Base-by-base conservation (phyloP, 352 stramenopile species). In the Globisporangium nodosum region DNA sequence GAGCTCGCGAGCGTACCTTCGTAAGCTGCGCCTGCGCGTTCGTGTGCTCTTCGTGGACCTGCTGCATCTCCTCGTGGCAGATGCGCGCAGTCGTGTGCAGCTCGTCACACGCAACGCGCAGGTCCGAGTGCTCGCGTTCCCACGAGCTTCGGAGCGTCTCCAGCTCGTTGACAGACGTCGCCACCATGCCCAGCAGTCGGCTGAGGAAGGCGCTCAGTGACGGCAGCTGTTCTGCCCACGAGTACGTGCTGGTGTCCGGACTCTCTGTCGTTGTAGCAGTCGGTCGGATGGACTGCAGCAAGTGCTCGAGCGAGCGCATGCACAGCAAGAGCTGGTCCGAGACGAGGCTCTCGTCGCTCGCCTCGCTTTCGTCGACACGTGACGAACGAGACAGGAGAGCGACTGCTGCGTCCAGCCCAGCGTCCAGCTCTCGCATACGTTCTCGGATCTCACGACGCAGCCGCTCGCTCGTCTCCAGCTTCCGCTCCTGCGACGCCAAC, bases 61-160 rank as follows among this genome's bases (percentile, higher is more conserved):
- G 72, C 4, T 68, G 52, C 64, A 83, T 74, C 46, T 77, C 73
- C 2, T 64, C 12, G 39, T 71, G 64, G 20, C 73, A 85, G 35
- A 74, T 39, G 18, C 30, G 45, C 30, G 63, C 61, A 0, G 76
- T 72, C 3, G 60, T 54, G 30, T 85, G 59, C 21, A 87, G 50
- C n/a, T 58, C 55, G 13, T 64, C 31, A 43, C 64, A 70, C 1
- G 76, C 63, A 3, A 58, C 58, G 0, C 70, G 30, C 15, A 84
- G 43, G 39, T 81, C 71, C 6, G 48, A 39, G 5, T 69, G 69
- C 30, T 86, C 73, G 1, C 66, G 60, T n/a, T 51, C 18, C 73
- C 76, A 86, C 1, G 76, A 83, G 8, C 50, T 57, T n/a, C 65
- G 37, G 8, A 61, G 42, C 7, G 18, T 48, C 16, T 61, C 55